These are phyloP conservation scores for Fusarium austroafricanum DNA, from an alignment of 2,329 filamentous ascomycete species.

Conservation along the genomic window DNA sequence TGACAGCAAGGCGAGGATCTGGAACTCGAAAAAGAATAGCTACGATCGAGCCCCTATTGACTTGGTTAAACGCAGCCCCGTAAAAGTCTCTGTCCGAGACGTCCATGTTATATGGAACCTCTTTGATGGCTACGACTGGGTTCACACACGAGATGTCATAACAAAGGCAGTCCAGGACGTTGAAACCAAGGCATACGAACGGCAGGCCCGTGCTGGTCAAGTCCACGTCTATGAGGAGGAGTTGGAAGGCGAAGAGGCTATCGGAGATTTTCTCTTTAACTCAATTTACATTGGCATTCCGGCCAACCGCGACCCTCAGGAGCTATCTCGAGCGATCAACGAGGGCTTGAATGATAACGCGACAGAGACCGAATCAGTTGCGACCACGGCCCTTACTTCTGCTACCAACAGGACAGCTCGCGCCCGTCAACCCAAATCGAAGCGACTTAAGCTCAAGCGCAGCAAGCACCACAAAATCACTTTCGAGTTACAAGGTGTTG, in stretches of 20 bases:
- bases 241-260: constrained; percentile 83
- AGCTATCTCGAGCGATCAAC: constrained; percentile 87
- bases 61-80: constrained; percentile 73
- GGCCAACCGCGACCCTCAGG: constrained; percentile 83
- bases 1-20: constrained; percentile 77
- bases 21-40: constrained; percentile 81
- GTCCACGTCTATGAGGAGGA: constrained; percentile 73
- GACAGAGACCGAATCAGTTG: constrained; percentile 91
- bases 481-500: constrained; percentile 88
- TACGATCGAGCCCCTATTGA: constrained; percentile 74
- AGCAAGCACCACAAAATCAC: constrained; percentile 96
- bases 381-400: constrained; percentile 76
- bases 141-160: constrained; percentile 85
- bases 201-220: constrained; percentile 68
- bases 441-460: constrained; percentile 78
- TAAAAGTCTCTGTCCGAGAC: constrained; percentile 83
- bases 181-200: constrained; percentile 83
- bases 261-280: constrained; percentile 97
- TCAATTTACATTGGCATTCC: constrained; percentile 98
- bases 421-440: constrained; percentile 59
- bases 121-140: constrained; percentile 98
- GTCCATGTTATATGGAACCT: constrained; percentile 97
- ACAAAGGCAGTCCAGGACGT: constrained; percentile 89
- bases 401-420: constrained; percentile 64
- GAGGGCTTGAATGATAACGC: constrained; percentile 85